These are phyloP conservation scores for Pycnococcus provasolii DNA, from an alignment of 139 green algal species.

Conservation along the genomic window DNA sequence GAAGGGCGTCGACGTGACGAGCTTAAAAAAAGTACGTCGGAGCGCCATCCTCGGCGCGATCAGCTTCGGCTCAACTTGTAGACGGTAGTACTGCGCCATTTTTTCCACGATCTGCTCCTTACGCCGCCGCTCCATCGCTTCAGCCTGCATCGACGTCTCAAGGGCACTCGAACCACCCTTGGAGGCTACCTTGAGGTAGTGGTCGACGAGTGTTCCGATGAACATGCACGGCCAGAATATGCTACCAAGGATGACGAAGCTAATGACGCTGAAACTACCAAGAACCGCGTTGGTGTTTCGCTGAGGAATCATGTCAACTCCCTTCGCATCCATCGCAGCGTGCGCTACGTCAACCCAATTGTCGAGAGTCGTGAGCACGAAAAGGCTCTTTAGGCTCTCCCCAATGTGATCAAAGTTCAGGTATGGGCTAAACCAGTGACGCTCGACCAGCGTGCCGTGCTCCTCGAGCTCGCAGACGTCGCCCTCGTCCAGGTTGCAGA, in stretches of 20 bases:
- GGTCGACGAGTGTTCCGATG: constrained; percentile 10
- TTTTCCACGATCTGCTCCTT: no score
- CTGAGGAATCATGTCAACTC: constrained; percentile 8
- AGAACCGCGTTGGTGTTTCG: constrained; percentile 1
- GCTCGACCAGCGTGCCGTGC: constrained; percentile 33
- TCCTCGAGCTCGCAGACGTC: neutral
- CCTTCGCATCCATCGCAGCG: constrained; percentile 14
- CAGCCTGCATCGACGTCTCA: no score
- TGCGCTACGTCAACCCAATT: constrained; percentile 38
- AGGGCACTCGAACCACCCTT: no score
- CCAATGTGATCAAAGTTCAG: constrained; percentile 73
- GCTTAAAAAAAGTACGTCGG: no score
- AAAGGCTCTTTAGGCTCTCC: constrained; percentile 50
- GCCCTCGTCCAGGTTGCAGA: neutral
- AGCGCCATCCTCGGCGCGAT: no score
- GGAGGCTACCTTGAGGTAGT: neutral
- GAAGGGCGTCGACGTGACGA: constrained; percentile 24
- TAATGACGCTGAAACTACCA: neutral
- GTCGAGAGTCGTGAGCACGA: constrained; percentile 61
- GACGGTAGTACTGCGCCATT: no score
- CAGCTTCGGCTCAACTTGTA: no score
- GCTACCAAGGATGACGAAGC: constrained; percentile 3
- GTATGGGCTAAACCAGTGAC: constrained; percentile 40
- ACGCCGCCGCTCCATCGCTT: no score
- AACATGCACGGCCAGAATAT: constrained; percentile 16